Evolutionary conservation across 371 early-diverging fungal genomes (phyloP).

Genomic region (Mortierella sp.): DNA sequence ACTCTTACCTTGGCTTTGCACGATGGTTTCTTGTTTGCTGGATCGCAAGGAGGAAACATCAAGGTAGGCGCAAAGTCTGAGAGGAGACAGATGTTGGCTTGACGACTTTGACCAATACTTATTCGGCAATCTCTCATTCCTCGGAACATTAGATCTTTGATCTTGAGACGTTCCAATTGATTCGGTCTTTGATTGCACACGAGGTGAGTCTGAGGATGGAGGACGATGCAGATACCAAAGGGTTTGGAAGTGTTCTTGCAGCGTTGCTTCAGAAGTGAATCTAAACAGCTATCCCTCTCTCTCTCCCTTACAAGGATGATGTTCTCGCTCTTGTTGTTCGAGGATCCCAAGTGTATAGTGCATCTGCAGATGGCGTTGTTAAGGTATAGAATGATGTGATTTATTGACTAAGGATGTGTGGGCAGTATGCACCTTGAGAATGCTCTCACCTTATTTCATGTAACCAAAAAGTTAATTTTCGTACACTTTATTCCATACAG

Average conservation of each 20-base stretch:
- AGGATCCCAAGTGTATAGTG: conserved; percentile 68
- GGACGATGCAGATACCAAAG: not conserved
- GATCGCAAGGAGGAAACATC: conserved; percentile 83
- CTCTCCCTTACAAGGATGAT: conserved; percentile 61
- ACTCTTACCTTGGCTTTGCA: conserved; percentile 71
- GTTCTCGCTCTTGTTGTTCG: conserved; percentile 68
- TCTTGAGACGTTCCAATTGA: conserved; percentile 81
- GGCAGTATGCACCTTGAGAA: not conserved
- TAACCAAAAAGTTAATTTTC: conserved; percentile 1
- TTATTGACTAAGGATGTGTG: not conserved
- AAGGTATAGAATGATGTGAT: conserved; percentile 61
- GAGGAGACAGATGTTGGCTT: not conserved
- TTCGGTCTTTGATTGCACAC: conserved; percentile 74
- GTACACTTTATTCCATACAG: conserved; percentile 23
- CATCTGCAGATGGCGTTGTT: conserved; percentile 81
- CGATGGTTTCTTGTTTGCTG: conserved; percentile 80
- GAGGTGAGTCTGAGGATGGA: conserved; percentile 52
- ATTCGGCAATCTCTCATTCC: not conserved
- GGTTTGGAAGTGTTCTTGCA: no score
- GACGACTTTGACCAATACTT: not conserved
- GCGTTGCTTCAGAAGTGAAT: no score
- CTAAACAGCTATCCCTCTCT: not conserved
- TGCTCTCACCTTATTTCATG: conserved; percentile 3
- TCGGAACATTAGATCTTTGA: conserved; percentile 73
- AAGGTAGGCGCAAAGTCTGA: conserved; percentile 52